A percentile compares a stretch with the other conserved stretches of the same genome.
Evolutionary conservation across 2,329 filamentous ascomycete species (phyloP).

Genomic region (Aspergillus ustus): DNA sequence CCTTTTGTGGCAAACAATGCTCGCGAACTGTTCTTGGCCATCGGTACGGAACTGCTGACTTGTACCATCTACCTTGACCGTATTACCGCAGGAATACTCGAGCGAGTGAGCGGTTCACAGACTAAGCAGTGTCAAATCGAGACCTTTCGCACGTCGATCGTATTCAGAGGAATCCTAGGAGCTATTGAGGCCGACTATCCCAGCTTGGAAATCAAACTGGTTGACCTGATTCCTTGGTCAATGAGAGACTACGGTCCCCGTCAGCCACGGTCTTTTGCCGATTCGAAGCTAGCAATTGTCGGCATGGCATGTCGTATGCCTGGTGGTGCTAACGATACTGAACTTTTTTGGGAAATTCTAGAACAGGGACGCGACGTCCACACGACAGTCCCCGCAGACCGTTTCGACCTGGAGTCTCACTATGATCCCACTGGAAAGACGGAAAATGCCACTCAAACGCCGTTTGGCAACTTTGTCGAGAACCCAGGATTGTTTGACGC

Average conservation of each 20-base stretch:
- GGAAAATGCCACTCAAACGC: conserved; percentile 37
- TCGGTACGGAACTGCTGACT: conserved; percentile 18
- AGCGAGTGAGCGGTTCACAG: not conserved
- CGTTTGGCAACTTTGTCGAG: conserved; percentile 45
- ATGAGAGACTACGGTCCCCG: conserved; percentile 8
- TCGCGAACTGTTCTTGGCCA: conserved; percentile 15
- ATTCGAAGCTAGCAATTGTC: conserved; percentile 33
- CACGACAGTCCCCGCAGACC: conserved; percentile 33
- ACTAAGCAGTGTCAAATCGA: not conserved
- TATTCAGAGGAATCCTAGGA: conserved; percentile 8
- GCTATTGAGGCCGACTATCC: conserved; percentile 6
- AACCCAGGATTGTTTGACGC: conserved; percentile 45
- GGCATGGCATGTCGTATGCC: conserved; percentile 29
- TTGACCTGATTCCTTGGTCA: conserved; percentile 11
- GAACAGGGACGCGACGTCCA: conserved; percentile 37
- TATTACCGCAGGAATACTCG: conserved; percentile 12
- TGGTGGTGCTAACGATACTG: conserved; percentile 26
- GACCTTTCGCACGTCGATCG: conserved; percentile 17
- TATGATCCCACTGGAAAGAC: conserved; percentile 38
- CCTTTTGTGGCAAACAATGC: conserved; percentile 16
- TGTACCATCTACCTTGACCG: conserved; percentile 19
- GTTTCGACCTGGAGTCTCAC: conserved; percentile 42
- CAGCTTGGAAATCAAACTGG: not conserved
- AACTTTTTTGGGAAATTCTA: conserved; percentile 45
- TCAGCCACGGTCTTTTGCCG: conserved; percentile 8